A percentile compares a stretch with the other conserved stretches of the same genome.
Conservation (phyloP, 805 yeast genomes). For the Millerago galiae region DNA sequence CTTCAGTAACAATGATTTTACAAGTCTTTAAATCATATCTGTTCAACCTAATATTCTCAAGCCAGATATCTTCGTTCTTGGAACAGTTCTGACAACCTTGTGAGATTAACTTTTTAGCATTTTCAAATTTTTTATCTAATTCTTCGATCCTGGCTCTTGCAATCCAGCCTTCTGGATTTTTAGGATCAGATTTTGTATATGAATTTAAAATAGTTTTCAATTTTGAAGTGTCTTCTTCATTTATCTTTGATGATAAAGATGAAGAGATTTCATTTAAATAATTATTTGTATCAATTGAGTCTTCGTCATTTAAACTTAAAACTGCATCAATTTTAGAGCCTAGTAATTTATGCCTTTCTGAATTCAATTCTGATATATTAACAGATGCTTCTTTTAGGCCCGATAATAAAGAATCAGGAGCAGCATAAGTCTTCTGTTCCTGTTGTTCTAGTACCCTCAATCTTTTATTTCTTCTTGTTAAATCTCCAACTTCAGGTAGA, state of each 20-base stretch:
- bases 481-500: slow-evolving; percentile 84
- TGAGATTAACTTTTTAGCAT: slow-evolving; percentile 56
- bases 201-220: slow-evolving; percentile 59
- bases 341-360: slow-evolving; percentile 58
- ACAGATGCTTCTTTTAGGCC: slow-evolving; percentile 26
- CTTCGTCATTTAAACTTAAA: slow-evolving; percentile 12
- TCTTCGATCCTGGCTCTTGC: slow-evolving; percentile 79
- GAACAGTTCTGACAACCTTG: slow-evolving; percentile 74
- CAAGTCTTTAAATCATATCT: slow-evolving; percentile 36
- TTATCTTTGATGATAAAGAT: slow-evolving; percentile 3
- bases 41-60: slow-evolving; percentile 68
- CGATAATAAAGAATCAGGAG: slow-evolving; percentile 63
- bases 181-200: slow-evolving; percentile 65
- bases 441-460: slow-evolving; percentile 53
- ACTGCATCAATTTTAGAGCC: slow-evolving; percentile 45
- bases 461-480: slow-evolving; percentile 75
- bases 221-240: slow-evolving; percentile 49
- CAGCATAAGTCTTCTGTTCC: slow-evolving; percentile 70
- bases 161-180: slow-evolving; percentile 75
- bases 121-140: slow-evolving; percentile 44
- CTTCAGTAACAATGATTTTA: slow-evolving; percentile 58
- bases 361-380: slow-evolving; percentile 45
- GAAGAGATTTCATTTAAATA: slow-evolving; percentile 35
- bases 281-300: slow-evolving; percentile 17
- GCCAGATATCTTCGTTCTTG: slow-evolving; percentile 68